Evolutionary conservation across 163 green algal species (phyloP).

Genomic region (Picocystis sp.): DNA sequence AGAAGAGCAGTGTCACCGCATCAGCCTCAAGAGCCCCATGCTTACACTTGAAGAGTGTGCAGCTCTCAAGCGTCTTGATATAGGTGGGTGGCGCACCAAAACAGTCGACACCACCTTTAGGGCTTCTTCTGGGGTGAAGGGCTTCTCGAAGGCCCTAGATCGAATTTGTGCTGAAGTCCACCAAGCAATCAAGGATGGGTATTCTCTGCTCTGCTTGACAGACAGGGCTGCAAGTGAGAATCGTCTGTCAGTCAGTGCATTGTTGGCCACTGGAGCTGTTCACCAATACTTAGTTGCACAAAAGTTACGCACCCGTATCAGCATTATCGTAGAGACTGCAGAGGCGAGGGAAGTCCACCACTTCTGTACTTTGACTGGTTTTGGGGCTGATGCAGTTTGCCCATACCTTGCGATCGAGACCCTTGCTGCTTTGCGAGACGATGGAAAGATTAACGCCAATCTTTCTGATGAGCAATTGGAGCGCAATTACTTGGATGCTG

Average conservation of each 20-base stretch:
- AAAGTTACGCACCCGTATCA: constrained; percentile 46
- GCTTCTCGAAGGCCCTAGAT: constrained; percentile 46
- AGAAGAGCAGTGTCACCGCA: constrained; percentile 36
- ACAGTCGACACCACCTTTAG: constrained; percentile 70
- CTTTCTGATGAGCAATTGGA: constrained; percentile 31
- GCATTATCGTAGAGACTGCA: constrained; percentile 66
- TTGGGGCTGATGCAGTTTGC: constrained; percentile 80
- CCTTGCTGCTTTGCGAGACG: constrained; percentile 47
- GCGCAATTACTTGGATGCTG: constrained; percentile 61
- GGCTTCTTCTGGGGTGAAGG: constrained; percentile 37
- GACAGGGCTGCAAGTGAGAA: constrained; percentile 23
- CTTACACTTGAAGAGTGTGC: constrained; percentile 45
- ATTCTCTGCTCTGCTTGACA: constrained; percentile 59
- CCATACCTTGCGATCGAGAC: constrained; percentile 83
- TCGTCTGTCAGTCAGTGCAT: constrained; percentile 47
- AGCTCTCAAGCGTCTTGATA: constrained; percentile 25
- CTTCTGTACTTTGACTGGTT: constrained; percentile 81
- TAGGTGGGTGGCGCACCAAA: constrained; percentile 44
- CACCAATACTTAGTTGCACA: constrained; percentile 71
- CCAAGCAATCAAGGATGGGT: constrained; percentile 53
- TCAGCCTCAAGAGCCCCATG: constrained; percentile 58
- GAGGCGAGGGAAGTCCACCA: constrained; percentile 79
- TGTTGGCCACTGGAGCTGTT: constrained; percentile 71
- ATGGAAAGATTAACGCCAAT: constrained; percentile 43
- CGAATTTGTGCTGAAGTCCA: constrained; percentile 48